Percentiles rank a stretch among this genome's conserved stretches.
These are phyloP conservation scores for Sesbania bispinosa DNA, from an alignment of 306 rosid species.

Conservation along the genomic window DNA sequence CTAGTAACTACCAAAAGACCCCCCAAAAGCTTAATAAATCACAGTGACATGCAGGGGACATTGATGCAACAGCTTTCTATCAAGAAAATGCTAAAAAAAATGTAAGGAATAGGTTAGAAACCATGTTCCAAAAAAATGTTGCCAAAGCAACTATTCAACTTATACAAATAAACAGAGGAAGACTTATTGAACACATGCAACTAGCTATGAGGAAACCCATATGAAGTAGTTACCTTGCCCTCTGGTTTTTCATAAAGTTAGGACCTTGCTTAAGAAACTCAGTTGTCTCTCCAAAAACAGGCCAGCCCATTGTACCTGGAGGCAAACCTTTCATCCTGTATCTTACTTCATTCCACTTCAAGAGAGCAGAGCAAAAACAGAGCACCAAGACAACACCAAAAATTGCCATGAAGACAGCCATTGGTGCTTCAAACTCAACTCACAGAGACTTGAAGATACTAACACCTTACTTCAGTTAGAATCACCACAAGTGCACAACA, in stretches of 20 bases:
- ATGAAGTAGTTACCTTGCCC: slow-evolving; percentile 65
- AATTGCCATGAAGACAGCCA: slow-evolving; percentile 59
- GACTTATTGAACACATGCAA: background rate
- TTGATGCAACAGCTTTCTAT: slow-evolving; percentile 5
- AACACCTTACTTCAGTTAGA: slow-evolving; percentile 30
- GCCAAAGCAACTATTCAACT: background rate
- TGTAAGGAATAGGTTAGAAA: background rate
- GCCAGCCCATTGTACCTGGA: slow-evolving; percentile 99
- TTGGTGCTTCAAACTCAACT: slow-evolving; percentile 44
- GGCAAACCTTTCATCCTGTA: slow-evolving; percentile 78
- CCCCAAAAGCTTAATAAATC: background rate
- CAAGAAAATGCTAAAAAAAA: background rate
- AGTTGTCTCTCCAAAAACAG: slow-evolving; percentile 91
- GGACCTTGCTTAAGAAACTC: slow-evolving; percentile 99
- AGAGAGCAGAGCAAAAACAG: slow-evolving; percentile 80
- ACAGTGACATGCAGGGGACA: slow-evolving; percentile 28
- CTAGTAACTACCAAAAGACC: background rate
- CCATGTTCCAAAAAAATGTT: background rate
- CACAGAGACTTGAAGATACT: slow-evolving; percentile 25
- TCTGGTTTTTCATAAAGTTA: slow-evolving; percentile 79
- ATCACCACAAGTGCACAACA: too few relatives aligned
- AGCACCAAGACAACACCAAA: slow-evolving; percentile 47
- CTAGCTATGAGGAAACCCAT: background rate
- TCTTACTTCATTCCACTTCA: slow-evolving; percentile 79
- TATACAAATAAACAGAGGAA: background rate